Base-by-base conservation (phyloP, 306 rosid species). In the Cicer chorassanicum region DNA sequence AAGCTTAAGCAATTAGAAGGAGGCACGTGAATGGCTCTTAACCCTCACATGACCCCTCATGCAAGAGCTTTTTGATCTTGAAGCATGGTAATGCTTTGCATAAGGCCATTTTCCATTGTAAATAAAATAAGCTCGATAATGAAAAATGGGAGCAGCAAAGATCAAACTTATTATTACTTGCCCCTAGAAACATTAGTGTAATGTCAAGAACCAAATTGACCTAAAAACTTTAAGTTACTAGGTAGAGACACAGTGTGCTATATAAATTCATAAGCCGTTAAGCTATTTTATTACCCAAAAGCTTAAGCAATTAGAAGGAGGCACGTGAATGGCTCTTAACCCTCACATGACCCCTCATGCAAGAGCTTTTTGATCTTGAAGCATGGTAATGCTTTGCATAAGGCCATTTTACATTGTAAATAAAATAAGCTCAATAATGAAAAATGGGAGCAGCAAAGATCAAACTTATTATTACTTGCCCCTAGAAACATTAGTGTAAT, bases 261-360 rank as follows among this genome's bases (percentile, higher is more conserved):
- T n/a, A n/a, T n/a, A n/a, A n/a, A n/a, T n/a, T n/a, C n/a, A n/a
- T n/a, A n/a, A n/a, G n/a, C n/a, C n/a, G n/a, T n/a, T n/a, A n/a
- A n/a, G n/a, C n/a, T n/a, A n/a, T n/a, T n/a, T n/a, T n/a, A n/a
- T n/a, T n/a, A 60, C 9, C 16, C 59, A 29, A 73, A 57, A 29
- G 59, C 46, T 64, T 19, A 50, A 64, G 24, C 79, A 49, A 63
- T 48, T 34, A 11, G 70, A 10, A 73, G 18, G 38, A 49, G 63
- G 41, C 46, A 49, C 49, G 4, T 57, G n/a, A 73, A 14, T 60
- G 40, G 48, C 18, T 57, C 29, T n/a, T 39, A 39, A 16, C 7
- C 16, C 19, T 46, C 3, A 10, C 24, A 61, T 19, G 2, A 10
- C 4, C 78, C 21, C 49, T 7, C 5, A 21, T 18, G 53, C 56